Evolutionary conservation across 208 protist genomes (phyloP), one percentile per base, ranked within the genome.

Genomic region (Leptomonas seymouri): DNA sequence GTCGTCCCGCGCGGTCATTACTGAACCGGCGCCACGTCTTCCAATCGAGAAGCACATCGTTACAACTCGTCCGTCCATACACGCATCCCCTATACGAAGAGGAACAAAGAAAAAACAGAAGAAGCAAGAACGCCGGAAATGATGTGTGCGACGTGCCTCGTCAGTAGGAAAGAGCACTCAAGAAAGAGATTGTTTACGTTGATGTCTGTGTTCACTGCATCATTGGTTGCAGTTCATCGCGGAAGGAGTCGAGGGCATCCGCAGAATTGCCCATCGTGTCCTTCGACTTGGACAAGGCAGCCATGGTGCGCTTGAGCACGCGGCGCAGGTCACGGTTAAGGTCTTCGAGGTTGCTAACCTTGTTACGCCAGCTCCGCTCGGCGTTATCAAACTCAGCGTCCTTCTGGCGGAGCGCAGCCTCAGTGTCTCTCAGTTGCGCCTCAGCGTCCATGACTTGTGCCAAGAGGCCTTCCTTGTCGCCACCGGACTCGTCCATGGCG

Each of bases 301-400:
- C 64, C 76, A 81, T 81, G 1, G 65, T 71, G 36, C 67, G 74
- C 51, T 74, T 80, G n/a, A 80, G 62, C 30, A 80, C 45, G 7
- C 67, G 67, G 0, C 74, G 60, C 36, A 80, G 55, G 14, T 80
- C 74, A 8, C 41, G 41, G 36, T 78, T 78, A 39, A 78, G 65
- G 49, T 67, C 46, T 21, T 78, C 73, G 41, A 60, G 44, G 15
- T 67, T 69, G 21, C 25, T 61, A 3, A 78, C 45, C 48, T 78
- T 72, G 11, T 51, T 20, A 1, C 57, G 57, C 73, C 64, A 68
- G 21, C 27, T 34, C 23, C 55, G 30, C 46, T 71, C 71, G 3
- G 60, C 49, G 30, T 72, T 46, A 27, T 54, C 73, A 21, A 71
- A 21, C 49, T 76, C 63, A 34, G 71, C 58, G n/a, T 79, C 45